A percentile compares a stretch with the other conserved stretches of the same genome.
Conservation (phyloP, 495 filamentous ascomycete genomes). For the Penicillium goetzii region DNA sequence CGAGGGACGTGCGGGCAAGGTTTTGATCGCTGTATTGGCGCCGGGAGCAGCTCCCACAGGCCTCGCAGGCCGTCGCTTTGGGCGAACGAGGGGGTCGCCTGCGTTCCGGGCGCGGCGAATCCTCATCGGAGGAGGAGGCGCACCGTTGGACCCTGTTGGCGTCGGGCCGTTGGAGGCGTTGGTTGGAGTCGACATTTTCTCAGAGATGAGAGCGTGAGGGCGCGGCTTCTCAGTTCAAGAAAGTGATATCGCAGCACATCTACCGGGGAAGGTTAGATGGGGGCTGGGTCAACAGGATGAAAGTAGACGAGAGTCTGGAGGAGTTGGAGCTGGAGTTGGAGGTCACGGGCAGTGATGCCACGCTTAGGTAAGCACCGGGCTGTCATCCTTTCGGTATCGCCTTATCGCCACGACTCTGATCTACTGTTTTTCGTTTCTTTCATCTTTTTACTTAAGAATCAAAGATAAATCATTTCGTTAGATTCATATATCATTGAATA, state of each 20-base stretch:
- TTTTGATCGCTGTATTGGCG: slow-evolving; percentile 27
- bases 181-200: slow-evolving; percentile 42
- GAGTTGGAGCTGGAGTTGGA: slow-evolving; percentile 1
- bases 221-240: slow-evolving; percentile 1
- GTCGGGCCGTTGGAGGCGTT: slow-evolving; percentile 37
- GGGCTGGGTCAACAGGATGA: slow-evolving; percentile 9
- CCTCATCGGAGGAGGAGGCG: slow-evolving; percentile 42
- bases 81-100: slow-evolving; percentile 70
- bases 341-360: slow-evolving; percentile 10
- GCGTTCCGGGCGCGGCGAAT: slow-evolving; percentile 53
- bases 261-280: slow-evolving; percentile 5
- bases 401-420: neutral
- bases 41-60: slow-evolving; percentile 32
- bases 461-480: neutral
- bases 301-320: neutral
- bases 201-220: neutral
- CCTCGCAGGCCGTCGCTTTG: slow-evolving; percentile 56
- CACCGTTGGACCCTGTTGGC: slow-evolving; percentile 39
- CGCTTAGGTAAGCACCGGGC: slow-evolving; percentile 6
- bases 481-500: neutral
- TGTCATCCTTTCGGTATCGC: neutral
- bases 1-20: slow-evolving; percentile 33
- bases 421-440: neutral
- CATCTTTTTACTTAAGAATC: neutral
- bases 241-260: slow-evolving; percentile 2